Evolutionary conservation across 495 filamentous ascomycete genomes (phyloP).

Genomic region (Tuber aestivum): DNA sequence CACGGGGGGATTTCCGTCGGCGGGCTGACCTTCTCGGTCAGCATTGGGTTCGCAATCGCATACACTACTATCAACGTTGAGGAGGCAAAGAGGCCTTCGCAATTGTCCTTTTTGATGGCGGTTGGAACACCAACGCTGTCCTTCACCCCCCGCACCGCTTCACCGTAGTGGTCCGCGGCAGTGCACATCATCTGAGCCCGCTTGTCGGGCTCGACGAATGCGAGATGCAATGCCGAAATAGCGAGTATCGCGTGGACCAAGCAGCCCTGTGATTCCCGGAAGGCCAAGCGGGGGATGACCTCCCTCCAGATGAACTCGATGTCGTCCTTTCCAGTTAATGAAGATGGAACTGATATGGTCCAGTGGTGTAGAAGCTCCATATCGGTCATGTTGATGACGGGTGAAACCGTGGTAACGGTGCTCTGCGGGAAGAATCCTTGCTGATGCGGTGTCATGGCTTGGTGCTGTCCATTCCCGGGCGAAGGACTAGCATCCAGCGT

Average conservation of each 20-base stretch:
- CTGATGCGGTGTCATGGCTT: constrained; percentile 3
- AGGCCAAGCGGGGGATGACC: constrained; percentile 44
- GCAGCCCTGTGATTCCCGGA: constrained; percentile 39
- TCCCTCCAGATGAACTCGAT: constrained; percentile 41
- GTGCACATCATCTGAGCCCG: constrained; percentile 21
- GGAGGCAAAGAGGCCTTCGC: constrained; percentile 40
- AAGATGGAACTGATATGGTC: constrained; percentile 12
- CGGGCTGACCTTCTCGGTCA: constrained; percentile 8
- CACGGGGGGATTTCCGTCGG: constrained; percentile 7
- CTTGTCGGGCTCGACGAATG: constrained; percentile 27
- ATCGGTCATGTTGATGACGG: constrained; percentile 17
- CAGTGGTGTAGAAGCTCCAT: constrained; percentile 43
- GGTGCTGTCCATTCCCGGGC: neutral
- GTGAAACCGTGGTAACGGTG: neutral
- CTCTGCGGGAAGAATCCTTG: constrained; percentile 8
- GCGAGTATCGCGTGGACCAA: constrained; percentile 46
- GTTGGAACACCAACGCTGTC: constrained; percentile 9
- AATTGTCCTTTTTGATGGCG: constrained; percentile 28
- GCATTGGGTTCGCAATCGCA: constrained; percentile 19
- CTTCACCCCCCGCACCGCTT: constrained; percentile 25
- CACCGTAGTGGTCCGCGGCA: constrained; percentile 35
- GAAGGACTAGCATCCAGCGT: neutral
- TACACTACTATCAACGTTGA: constrained; percentile 33
- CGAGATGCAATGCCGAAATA: constrained; percentile 44
- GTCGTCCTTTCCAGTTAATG: constrained; percentile 12